A percentile compares a stretch with the other conserved stretches of the same genome.
Conservation (phyloP, 441 rosid species). For the Pelargonium myrrhifolium region DNA sequence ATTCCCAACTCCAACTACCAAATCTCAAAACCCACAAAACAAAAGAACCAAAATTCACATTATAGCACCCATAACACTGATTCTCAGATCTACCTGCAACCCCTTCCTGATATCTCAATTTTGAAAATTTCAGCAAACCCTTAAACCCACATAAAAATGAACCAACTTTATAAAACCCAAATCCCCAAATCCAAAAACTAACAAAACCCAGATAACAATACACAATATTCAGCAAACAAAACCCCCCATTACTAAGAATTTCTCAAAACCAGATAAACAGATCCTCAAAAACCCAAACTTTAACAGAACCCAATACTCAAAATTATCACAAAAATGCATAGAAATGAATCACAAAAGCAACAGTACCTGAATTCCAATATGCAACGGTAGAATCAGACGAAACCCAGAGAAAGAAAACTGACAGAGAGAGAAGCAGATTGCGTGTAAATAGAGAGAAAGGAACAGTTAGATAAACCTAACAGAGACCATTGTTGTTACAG, state of each 20-base stretch:
- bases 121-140: neutral
- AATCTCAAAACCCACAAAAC: neutral
- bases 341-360: neutral
- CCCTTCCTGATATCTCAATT: neutral
- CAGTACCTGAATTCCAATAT: neutral
- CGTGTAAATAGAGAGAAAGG: neutral
- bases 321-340: neutral
- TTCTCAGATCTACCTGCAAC: too few species aligned
- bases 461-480: neutral
- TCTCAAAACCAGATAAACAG: conserved; percentile 8
- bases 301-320: neutral
- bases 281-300: neutral
- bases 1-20: neutral
- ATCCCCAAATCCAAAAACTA: neutral
- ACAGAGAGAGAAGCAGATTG: neutral
- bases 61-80: neutral
- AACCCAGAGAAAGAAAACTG: neutral
- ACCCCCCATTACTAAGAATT: neutral
- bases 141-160: neutral
- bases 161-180: neutral
- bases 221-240: conserved; percentile 3
- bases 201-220: neutral
- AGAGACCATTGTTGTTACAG: neutral
- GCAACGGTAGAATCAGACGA: neutral
- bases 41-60: neutral